A percentile compares a stretch with the other conserved stretches of the same genome.
Conservation (phyloP, 768 basidiomycete species). For the Russula vinacea region DNA sequence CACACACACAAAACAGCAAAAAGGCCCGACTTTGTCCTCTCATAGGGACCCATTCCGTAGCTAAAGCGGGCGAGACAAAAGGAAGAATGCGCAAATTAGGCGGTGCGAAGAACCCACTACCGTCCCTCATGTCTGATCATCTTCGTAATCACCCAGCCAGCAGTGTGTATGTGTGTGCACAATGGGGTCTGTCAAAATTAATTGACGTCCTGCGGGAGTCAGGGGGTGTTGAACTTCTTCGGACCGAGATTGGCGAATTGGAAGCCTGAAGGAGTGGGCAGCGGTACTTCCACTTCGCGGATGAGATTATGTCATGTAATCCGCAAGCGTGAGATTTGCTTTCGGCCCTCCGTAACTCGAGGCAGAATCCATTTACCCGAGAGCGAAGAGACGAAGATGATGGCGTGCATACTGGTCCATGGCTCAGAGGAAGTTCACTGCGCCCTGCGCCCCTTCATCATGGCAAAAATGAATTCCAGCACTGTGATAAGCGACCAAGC, state of each 20-base stretch:
- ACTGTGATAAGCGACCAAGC: not conserved
- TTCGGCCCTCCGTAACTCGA: not conserved
- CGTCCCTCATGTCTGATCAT: not conserved
- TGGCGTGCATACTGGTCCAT: not conserved
- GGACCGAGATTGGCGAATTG: not conserved
- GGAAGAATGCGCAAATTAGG: not conserved
- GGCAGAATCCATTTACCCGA: no score
- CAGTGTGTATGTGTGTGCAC: no score
- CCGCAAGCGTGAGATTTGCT: constrained; percentile 1
- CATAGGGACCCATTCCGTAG: not conserved
- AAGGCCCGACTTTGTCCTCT: not conserved
- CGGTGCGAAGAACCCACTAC: not conserved
- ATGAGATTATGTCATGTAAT: not conserved
- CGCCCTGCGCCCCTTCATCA: no score
- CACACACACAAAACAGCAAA: not conserved
- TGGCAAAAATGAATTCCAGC: not conserved
- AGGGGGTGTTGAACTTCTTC: not conserved
- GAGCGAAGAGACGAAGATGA: not conserved
- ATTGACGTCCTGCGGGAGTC: not conserved
- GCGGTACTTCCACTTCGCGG: not conserved
- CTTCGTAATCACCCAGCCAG: not conserved
- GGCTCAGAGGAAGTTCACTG: not conserved
- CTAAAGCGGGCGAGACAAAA: constrained; percentile 1
- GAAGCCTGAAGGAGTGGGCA: not conserved
- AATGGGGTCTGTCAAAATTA: constrained; percentile 2